Percentiles rank a stretch among this genome's conserved stretches.
These are phyloP conservation scores for Colletotrichum tropicale DNA, from an alignment of 2,329 filamentous ascomycete genomes.

Conservation along the genomic window DNA sequence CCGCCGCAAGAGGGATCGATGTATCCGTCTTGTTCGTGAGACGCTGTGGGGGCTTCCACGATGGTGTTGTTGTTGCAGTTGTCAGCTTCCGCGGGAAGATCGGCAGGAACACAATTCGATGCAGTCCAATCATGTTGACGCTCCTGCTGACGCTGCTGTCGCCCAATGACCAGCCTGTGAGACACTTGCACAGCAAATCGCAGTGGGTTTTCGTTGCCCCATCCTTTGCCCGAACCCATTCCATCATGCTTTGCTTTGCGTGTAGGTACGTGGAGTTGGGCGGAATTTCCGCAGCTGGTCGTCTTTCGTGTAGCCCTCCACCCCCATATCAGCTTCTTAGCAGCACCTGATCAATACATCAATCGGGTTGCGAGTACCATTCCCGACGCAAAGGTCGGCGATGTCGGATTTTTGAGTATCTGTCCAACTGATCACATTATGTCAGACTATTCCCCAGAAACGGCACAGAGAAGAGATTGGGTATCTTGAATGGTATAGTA, in stretches of 20 bases:
- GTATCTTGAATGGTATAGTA: background rate
- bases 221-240: rapidly evolving
- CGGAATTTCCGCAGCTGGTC: background rate
- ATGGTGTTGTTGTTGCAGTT: background rate
- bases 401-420: background rate
- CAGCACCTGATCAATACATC: background rate
- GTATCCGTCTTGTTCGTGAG: background rate
- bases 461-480: background rate
- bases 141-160: background rate
- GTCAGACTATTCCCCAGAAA: rapidly evolving
- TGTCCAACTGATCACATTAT: background rate
- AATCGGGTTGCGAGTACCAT: rapidly evolving
- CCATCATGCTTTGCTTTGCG: background rate
- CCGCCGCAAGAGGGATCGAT: background rate
- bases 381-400: rapidly evolving
- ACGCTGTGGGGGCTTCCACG: background rate
- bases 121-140: background rate
- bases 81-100: background rate
- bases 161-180: background rate
- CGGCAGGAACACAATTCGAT: background rate
- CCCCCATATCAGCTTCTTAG: background rate
- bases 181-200: background rate
- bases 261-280: rapidly evolving
- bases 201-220: rapidly evolving
- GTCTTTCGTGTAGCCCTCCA: background rate